Conservation (phyloP, 2,329 filamentous ascomycete species). For the Chaetomiaceae sp. region DNA sequence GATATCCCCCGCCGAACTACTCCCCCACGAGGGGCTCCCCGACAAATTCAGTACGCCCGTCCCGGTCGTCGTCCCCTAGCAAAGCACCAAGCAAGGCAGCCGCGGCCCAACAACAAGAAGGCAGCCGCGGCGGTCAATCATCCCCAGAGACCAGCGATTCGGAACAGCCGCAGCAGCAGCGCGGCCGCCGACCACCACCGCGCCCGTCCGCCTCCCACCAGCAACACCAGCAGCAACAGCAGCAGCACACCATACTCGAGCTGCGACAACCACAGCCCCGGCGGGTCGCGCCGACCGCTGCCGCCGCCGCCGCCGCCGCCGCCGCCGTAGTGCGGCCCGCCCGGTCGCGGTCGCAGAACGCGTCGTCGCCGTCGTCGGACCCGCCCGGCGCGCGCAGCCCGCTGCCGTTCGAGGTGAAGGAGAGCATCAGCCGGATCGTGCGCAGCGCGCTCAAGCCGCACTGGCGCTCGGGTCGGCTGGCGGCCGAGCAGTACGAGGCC, state of each 20-base stretch:
- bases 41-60: conserved; percentile 36
- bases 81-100: conserved; percentile 24
- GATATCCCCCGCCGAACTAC: conserved; percentile 69
- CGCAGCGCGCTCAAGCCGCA: conserved; percentile 74
- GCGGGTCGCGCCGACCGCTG: conserved; percentile 37
- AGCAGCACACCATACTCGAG: conserved; percentile 35
- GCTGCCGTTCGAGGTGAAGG: conserved; percentile 77
- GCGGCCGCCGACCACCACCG: conserved; percentile 25
- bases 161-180: no score
- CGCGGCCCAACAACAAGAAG: conserved; percentile 17
- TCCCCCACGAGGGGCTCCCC: conserved; percentile 46
- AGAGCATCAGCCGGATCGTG: conserved; percentile 83
- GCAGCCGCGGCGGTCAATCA: conserved; percentile 18
- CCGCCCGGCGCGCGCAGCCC: conserved; percentile 58
- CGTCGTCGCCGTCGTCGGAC: conserved; percentile 48
- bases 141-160: conserved; percentile 24
- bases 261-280: conserved; percentile 48
- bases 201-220: no score
- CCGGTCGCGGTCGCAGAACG: conserved; percentile 60
- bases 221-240: no score
- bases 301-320: conserved; percentile 50
- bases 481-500: conserved; percentile 81
- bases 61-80: conserved; percentile 23
- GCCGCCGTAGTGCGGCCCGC: conserved; percentile 58
- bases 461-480: conserved; percentile 72